Evolutionary conservation across 495 filamentous ascomycete genomes (phyloP), one percentile per base, ranked within the genome.

Genomic region (Daldinia concentrica): DNA sequence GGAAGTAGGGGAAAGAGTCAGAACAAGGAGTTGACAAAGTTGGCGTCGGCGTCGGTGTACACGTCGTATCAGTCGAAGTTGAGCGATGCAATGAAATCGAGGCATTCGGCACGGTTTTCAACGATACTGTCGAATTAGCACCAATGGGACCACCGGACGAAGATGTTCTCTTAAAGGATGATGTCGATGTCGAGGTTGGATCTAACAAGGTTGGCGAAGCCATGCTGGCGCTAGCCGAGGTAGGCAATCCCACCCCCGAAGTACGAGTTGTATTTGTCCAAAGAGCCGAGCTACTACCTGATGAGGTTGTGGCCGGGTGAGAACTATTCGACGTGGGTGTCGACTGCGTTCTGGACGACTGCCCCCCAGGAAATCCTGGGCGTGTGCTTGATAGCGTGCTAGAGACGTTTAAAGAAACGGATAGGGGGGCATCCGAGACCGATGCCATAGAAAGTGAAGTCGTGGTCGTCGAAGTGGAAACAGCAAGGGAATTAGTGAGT

Each of bases 21-120:
- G 41, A 5, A 0, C 39, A 41, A 51, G 41, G 19, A 27, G 62
- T 32, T 14, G 39, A 50, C 19, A 55, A 27, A 17, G 54, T 48
- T 11, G 45, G 36, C 6, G 61, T 64, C 17, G 39, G n/a, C 1
- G 64, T 61, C 32, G 48, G 5, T 6, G n/a, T 45, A 51, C 70
- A 73, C 8, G 62, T 71, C 17, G 70, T 69, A 62, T 73, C 70
- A 7, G n/a, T 37, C 3, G 62, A 54, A 58, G 37, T 65, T 12
- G 50, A 24, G 19, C 41, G 19, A 37, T 24, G 54, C 12, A 36
- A 56, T 3, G 62, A 58, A 26, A 24, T 29, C n/a, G 57, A 60
- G 27, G 50, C 36, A 9, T 37, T 52, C 32, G 60, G 24, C 14
- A 19, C 12, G 5, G 64, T 30, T n/a, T 24, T 27, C 51, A 37